Evolutionary conservation across 331 rosid species (phyloP).

Genomic region (Saraca asoca): DNA sequence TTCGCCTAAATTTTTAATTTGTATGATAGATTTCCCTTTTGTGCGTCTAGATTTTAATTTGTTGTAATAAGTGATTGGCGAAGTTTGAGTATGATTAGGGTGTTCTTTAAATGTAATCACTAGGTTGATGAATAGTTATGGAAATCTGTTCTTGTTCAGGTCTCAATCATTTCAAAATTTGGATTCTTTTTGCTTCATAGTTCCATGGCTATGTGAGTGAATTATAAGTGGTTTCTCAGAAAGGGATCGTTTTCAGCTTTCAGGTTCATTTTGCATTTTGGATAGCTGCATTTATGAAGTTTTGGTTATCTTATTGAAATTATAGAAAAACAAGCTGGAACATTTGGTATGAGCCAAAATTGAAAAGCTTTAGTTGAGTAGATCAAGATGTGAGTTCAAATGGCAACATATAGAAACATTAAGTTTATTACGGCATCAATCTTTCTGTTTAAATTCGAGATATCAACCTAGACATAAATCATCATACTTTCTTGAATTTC

Average conservation of each 20-base stretch:
- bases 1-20: constrained; percentile 12
- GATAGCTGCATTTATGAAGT: background rate
- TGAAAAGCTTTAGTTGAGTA: background rate
- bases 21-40: constrained; percentile 19
- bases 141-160: background rate
- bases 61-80: constrained; percentile 1
- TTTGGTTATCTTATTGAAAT: constrained; percentile 9
- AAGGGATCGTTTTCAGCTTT: background rate
- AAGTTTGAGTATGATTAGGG: constrained; percentile 5
- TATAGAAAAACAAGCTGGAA: constrained; percentile 21
- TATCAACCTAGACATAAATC: background rate
- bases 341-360: background rate
- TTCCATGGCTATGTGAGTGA: background rate
- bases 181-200: constrained; percentile 3
- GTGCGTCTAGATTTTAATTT: constrained; percentile 10
- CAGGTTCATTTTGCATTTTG: constrained; percentile 16
- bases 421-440: background rate
- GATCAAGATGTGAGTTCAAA: background rate
- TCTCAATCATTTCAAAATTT: background rate
- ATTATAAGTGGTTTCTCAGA: background rate
- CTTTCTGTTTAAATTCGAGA: background rate
- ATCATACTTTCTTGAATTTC: background rate
- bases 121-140: background rate
- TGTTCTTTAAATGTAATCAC: background rate
- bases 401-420: constrained; percentile 1